A percentile compares a stretch with the other conserved stretches of the same genome.
phyloP scores from a whole-genome alignment of 345 rosid species.

The Raphanus raphanistrum region DNA sequence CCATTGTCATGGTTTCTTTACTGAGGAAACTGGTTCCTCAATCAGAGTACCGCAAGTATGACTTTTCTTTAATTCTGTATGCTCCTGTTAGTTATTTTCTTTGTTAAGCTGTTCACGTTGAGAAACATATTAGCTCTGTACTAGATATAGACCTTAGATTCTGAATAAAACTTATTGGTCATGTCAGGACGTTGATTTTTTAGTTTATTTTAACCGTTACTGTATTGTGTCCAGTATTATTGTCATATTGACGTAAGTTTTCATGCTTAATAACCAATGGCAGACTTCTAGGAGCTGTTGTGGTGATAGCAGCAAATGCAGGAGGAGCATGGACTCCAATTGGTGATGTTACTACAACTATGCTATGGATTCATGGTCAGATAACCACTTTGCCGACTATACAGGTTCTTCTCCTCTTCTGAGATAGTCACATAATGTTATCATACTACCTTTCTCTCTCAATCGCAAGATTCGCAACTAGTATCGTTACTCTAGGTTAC shows the following conservation, averaged over 20 bases:
- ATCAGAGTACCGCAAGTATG: constrained; percentile 95
- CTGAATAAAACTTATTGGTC: neutral
- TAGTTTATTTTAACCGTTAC: neutral
- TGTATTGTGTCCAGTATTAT: neutral
- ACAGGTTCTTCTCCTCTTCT: constrained; percentile 55
- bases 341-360: constrained; percentile 97
- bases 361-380: constrained; percentile 99
- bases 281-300: constrained; percentile 94
- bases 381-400: constrained; percentile 81
- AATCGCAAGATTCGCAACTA: neutral
- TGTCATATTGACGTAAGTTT: neutral
- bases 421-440: neutral
- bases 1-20: constrained; percentile 94
- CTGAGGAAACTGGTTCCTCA: constrained; percentile 84
- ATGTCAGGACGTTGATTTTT: too few species aligned
- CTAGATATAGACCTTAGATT: neutral
- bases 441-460: neutral
- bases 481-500: neutral
- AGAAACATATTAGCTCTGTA: neutral
- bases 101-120: neutral
- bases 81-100: neutral
- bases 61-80: neutral
- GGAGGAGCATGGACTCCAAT: constrained; percentile 99
- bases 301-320: constrained; percentile 95
- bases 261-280: constrained; percentile 22